Evolutionary conservation across 208 protist species (phyloP).

Genomic region (Crithidia bombi): DNA sequence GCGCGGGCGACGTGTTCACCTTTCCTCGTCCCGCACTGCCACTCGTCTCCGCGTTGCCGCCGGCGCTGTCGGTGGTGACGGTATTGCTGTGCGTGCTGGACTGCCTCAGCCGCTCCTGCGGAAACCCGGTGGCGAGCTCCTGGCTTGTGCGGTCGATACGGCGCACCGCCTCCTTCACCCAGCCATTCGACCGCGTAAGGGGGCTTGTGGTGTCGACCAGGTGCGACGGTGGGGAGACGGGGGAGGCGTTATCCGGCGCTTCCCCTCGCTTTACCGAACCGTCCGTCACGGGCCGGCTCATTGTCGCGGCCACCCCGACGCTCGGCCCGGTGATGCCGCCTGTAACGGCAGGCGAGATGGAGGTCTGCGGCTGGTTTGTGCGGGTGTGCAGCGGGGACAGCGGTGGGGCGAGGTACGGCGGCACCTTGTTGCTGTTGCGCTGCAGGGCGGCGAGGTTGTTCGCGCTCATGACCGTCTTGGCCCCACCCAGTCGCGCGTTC

Average conservation of each 20-base stretch:
- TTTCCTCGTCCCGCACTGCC: not conserved
- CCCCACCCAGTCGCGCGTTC: constrained; percentile 5
- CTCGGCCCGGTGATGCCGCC: not conserved
- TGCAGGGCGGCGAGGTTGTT: constrained; percentile 26
- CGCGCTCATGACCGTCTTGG: constrained; percentile 23
- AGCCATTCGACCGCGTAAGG: constrained; percentile 22
- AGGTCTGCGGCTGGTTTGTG: not conserved
- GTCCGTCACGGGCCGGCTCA: not conserved
- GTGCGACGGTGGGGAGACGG: not conserved
- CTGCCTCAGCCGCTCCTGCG: constrained; percentile 19
- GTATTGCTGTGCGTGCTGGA: constrained; percentile 3
- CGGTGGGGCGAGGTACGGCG: constrained; percentile 28
- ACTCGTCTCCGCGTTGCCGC: not conserved
- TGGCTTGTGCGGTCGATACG: constrained; percentile 22
- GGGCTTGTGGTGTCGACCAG: not conserved
- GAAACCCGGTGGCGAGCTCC: constrained; percentile 28
- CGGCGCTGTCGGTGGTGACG: not conserved
- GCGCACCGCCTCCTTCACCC: constrained; percentile 41
- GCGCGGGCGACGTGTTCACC: constrained; percentile 18
- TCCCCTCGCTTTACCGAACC: constrained; percentile 14
- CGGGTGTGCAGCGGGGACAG: constrained; percentile 27
- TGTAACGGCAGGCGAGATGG: not conserved
- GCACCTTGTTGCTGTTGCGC: constrained; percentile 9
- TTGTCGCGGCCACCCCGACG: not conserved
- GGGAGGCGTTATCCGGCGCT: not conserved